Evolutionary conservation across 2,329 filamentous ascomycete species (phyloP).

Genomic region (Pseudogymnoascus pannorum): DNA sequence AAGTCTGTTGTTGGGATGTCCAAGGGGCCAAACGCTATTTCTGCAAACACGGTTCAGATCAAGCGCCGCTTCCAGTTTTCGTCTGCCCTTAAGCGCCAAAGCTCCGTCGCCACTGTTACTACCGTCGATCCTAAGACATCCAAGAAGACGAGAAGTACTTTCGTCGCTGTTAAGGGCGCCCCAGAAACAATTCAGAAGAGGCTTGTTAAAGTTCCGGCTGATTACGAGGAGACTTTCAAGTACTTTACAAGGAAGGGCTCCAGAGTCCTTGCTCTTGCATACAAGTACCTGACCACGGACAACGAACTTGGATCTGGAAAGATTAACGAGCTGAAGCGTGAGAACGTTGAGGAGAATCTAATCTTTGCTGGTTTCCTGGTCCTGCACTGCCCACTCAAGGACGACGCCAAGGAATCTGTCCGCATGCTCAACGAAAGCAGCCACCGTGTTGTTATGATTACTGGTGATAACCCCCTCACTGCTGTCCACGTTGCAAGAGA

Average conservation of each 20-base stretch:
- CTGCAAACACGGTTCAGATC: conserved; percentile 77
- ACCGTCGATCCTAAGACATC: conserved; percentile 64
- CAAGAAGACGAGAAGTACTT: conserved; percentile 74
- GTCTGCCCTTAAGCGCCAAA: conserved; percentile 90
- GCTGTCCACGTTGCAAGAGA: conserved; percentile 91
- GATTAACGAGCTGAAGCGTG: conserved; percentile 91
- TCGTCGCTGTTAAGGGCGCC: conserved; percentile 92
- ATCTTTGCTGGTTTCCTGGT: conserved; percentile 93
- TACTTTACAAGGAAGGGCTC: conserved; percentile 95
- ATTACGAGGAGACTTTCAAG: conserved; percentile 98
- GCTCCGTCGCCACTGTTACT: conserved; percentile 79
- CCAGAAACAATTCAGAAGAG: conserved; percentile 96
- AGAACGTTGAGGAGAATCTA: conserved; percentile 78
- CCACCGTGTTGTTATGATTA: conserved; percentile 98
- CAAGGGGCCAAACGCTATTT: conserved; percentile 37
- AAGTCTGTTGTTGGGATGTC: conserved; percentile 45
- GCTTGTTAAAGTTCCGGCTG: conserved; percentile 70
- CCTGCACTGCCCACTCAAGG: conserved; percentile 90
- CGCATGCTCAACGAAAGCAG: conserved; percentile 98
- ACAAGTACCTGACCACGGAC: conserved; percentile 81
- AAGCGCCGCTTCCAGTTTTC: conserved; percentile 98
- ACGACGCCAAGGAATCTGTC: conserved; percentile 88
- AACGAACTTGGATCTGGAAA: conserved; percentile 73
- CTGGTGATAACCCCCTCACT: conserved; percentile 93
- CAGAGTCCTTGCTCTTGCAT: conserved; percentile 85